Evolutionary conservation across 495 filamentous ascomycete genomes (phyloP), one percentile per base, ranked within the genome.

Genomic region (Penicillium psychrofluorescens): DNA sequence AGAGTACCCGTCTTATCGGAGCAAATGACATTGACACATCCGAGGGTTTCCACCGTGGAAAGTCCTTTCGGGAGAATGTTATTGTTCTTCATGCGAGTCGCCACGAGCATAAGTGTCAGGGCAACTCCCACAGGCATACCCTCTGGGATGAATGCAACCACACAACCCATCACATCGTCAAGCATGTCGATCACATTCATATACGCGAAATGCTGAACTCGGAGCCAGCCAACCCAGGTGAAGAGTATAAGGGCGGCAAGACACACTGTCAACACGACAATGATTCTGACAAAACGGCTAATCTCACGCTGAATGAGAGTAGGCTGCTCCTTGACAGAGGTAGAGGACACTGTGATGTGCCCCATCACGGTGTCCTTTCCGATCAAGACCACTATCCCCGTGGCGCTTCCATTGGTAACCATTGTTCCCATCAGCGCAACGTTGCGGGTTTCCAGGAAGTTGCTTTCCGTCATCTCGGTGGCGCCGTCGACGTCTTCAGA

Each of bases 1-100:
- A 86, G 59, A 0, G 83, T 86, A n/a, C 83, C 84, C 0, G 83
- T 86, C 60, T 85, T 88, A 56, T 86, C 83, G 1, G 76, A 84
- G 59, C 83, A 86, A 38, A 86, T 79, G 8, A 85, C 76, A n/a
- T 76, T 80, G 10, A 88, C 84, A 27, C 81, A 74, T 2, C 84
- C 84, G 4, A 87, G 66, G 0, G 83, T 86, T 60, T 88, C 85
- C 0, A 88, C 83, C 0, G 81, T 85, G 48, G 81, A 76, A 35
- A 87, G 62, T 0, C 78, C 81, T 55, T 86, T 86, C 61, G 79
- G 83, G 8, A 87, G 56, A 28, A 85, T 74, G 43, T 80, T 80
- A 52, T 76, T 75, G 49, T 76, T 66, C 50, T 74, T 72, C 83
- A 87, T 85, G 29, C 77, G 70, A 15, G 73, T 76, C 1, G 83